Percentiles rank a stretch among this genome's conserved stretches.
Conservation (phyloP, 2,329 filamentous ascomycete genomes). For the Penicillium digitatum region DNA sequence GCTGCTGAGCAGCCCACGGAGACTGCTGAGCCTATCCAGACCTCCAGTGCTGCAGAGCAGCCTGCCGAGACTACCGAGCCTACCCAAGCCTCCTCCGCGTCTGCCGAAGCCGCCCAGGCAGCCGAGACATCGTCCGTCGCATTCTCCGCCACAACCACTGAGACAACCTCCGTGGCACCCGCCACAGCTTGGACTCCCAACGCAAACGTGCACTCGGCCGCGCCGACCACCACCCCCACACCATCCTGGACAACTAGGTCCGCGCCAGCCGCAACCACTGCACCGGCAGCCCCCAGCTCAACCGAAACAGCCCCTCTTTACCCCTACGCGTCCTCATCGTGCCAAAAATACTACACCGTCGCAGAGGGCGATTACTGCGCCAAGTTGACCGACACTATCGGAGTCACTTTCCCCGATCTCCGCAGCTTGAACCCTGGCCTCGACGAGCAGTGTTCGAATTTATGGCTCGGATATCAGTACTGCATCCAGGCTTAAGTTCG, state of each 20-base stretch:
- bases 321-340: conserved; percentile 22
- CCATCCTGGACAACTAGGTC: conserved; percentile 8
- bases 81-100: conserved; percentile 2
- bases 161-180: background rate
- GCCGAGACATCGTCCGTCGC: conserved; percentile 13
- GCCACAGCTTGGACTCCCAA: background rate
- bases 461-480: conserved; percentile 32
- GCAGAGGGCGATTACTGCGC: conserved; percentile 25
- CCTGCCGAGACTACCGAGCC: conserved; percentile 1
- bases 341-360: conserved; percentile 23
- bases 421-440: conserved; percentile 28
- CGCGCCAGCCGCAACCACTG: conserved; percentile 3
- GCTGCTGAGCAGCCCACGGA: conserved; percentile 7
- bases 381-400: conserved; percentile 18
- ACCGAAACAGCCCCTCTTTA: conserved; percentile 18
- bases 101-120: background rate
- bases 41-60: conserved; percentile 2
- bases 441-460: conserved; percentile 27
- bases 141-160: background rate
- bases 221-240: background rate
- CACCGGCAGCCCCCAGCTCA: conserved; percentile 2
- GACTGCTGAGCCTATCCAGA: conserved; percentile 4
- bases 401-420: conserved; percentile 21
- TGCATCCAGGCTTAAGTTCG: conserved; percentile 22
- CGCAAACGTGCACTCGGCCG: background rate